Base-by-base conservation (phyloP, 805 yeast species). In the Candida succiphila region DNA sequence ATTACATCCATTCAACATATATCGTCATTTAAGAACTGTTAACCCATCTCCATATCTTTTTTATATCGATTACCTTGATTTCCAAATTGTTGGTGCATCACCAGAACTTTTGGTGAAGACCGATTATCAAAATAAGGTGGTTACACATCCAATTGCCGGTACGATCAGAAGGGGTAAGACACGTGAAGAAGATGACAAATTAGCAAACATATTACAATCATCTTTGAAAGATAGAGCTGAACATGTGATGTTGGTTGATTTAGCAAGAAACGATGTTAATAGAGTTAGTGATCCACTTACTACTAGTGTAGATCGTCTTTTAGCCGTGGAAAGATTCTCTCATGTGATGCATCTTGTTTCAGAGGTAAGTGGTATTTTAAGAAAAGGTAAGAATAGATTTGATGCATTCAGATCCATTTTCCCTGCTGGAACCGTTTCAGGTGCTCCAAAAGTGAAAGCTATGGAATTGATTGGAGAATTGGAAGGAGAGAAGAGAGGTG, bases 361-460 rank as follows among this genome's bases (percentile, higher is more conserved):
- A 3, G 94, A 89, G 58, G 96, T 89, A 16, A 79, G 94, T 40
- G 99, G 99, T 12, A 84, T 79, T 2, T 65, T 92, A 48, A 70
- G 99, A 52, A 59, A 65, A 0, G 96, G 72, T 38, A 80, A 85
- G 63, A 78, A 89, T 10, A 69, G 97, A 43, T 92, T 92, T 52
- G 99, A 92, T 62, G 98, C 98, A 0, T 87, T 92, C 61, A 74
- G 98, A 55, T 87, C 96, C 3, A 85, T 92, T 35, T 92, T 92
- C 76, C 99, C 99, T 16, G 98, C 98, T 1, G 99, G 99, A 29
- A 92, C 99, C 2, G 97, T 89, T 10, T 79, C 94, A 36, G 99
- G 99, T 26, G 97, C 99, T 2, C 99, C 99, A 36, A 92, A 92
- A 59, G 94, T 92, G 27, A 76, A 74, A 48, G 98, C 98, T 8